Evolutionary conservation across 345 rosid species (phyloP).

Genomic region (Eucalyptus caleyi): DNA sequence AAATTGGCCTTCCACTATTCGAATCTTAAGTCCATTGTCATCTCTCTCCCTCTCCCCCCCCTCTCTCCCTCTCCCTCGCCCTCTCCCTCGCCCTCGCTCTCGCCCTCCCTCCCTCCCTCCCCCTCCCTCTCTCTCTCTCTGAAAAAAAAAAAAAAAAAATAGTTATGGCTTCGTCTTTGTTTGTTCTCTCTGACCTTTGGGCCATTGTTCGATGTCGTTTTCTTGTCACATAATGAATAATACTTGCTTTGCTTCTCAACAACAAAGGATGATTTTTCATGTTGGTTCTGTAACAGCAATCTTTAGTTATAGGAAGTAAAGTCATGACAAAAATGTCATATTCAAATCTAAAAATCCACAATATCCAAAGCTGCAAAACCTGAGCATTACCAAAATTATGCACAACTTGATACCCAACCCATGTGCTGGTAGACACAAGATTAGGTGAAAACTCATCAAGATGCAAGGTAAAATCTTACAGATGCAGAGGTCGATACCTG

Average conservation of each 20-base stretch:
- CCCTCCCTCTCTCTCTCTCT: accelerated
- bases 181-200: too few species aligned
- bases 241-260: background rate
- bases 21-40: background rate
- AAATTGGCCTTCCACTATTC: background rate
- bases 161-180: too few species aligned
- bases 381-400: background rate
- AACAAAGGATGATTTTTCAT: background rate
- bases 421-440: background rate
- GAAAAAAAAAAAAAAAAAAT: too few species aligned
- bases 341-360: background rate
- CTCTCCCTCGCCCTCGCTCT: too few species aligned
- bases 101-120: too few species aligned
- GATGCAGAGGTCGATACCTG: background rate
- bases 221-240: background rate
- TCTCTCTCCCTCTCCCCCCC: too few species aligned
- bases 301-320: background rate
- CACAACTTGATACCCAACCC: background rate
- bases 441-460: background rate
- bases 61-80: too few species aligned
- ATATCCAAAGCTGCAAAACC: background rate
- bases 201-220: background rate
- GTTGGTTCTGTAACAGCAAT: background rate
- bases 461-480: background rate
- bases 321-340: background rate